A percentile compares a stretch with the other conserved stretches of the same genome.
These are phyloP conservation scores for Amanita inopinata DNA, from an alignment of 768 basidiomycete genomes.

Conservation along the genomic window DNA sequence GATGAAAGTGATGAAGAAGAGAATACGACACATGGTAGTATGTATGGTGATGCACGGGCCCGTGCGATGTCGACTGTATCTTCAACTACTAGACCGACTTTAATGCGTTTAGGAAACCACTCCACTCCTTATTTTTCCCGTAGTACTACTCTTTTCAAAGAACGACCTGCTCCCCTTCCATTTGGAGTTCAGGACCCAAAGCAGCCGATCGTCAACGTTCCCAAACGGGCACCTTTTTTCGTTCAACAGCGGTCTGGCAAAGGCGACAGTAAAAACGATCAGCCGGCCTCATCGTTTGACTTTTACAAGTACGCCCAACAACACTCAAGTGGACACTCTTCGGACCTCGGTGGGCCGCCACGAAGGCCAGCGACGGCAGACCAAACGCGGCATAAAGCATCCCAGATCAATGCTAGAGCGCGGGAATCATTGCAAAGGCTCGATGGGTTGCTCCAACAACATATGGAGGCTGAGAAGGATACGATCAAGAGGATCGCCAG, in stretches of 20 bases:
- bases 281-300: constrained; percentile 32
- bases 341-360: neutral
- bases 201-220: constrained; percentile 45
- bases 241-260: constrained; percentile 24
- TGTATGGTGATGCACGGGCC: constrained; percentile 15
- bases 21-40: constrained; percentile 18
- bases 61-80: constrained; percentile 29
- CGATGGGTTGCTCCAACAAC: constrained; percentile 73
- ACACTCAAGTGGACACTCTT: constrained; percentile 14
- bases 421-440: constrained; percentile 55
- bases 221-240: constrained; percentile 35
- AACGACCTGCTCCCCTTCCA: constrained; percentile 19
- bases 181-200: constrained; percentile 26
- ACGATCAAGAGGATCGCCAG: constrained; percentile 68
- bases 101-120: constrained; percentile 61
- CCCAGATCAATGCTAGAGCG: constrained; percentile 29
- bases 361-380: constrained; percentile 20
- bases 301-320: constrained; percentile 37
- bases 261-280: constrained; percentile 26
- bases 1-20: constrained; percentile 33
- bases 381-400: constrained; percentile 19
- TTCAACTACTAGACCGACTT: constrained; percentile 23
- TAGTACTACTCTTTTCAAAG: constrained; percentile 2
- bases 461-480: constrained; percentile 79
- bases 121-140: constrained; percentile 57